A percentile compares a stretch with the other conserved stretches of the same genome.
Evolutionary conservation across 176 grass and related monocot genomes (phyloP).

Genomic region (Secale cereale): DNA sequence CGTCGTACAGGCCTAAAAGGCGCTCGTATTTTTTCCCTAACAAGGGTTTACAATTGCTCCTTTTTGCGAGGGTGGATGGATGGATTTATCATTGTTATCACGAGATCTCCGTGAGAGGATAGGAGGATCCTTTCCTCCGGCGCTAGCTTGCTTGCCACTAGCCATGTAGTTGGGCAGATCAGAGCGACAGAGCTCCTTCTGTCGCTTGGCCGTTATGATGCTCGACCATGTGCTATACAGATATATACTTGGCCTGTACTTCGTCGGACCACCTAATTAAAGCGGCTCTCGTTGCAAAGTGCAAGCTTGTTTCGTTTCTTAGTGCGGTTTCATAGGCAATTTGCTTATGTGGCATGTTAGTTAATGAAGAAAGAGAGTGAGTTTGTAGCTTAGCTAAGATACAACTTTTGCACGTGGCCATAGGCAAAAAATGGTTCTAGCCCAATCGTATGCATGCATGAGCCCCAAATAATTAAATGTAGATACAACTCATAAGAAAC

Average conservation of each 20-base stretch:
- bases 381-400: too few relatives aligned
- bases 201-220: background rate
- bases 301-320: background rate
- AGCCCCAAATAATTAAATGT: too few relatives aligned
- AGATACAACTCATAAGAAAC: too few relatives aligned
- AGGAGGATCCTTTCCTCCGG: background rate
- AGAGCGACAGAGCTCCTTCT: background rate
- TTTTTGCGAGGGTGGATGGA: background rate
- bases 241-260: background rate
- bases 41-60: background rate
- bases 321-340: too few relatives aligned
- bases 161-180: background rate
- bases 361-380: too few relatives aligned
- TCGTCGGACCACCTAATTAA: background rate
- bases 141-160: background rate
- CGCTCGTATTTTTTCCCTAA: background rate
- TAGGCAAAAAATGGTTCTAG: too few relatives aligned
- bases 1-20: conserved; percentile 27
- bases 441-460: too few relatives aligned
- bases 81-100: background rate
- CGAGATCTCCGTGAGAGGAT: background rate
- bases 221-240: background rate
- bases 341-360: too few relatives aligned
- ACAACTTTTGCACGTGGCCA: too few relatives aligned
- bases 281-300: background rate